Conservation (phyloP, 2,329 filamentous ascomycete genomes). For the Cucurbitaria berberidis region DNA sequence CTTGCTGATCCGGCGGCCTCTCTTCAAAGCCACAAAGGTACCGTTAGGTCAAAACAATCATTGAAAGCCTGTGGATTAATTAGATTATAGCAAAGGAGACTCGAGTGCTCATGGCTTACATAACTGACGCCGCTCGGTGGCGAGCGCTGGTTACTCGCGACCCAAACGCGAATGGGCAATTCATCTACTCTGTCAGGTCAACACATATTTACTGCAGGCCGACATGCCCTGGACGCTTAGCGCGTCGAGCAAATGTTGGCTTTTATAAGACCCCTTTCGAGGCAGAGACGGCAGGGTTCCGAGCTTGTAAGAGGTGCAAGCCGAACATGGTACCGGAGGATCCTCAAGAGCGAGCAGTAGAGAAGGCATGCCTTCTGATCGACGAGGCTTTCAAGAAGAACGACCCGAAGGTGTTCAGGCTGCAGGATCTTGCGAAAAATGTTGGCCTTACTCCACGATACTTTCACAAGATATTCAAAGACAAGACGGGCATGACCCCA, state of each 20-base stretch:
- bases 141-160: slow-evolving; percentile 55
- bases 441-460: slow-evolving; percentile 64
- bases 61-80: background rate
- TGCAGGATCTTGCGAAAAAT: slow-evolving; percentile 58
- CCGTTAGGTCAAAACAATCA: background rate
- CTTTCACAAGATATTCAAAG: slow-evolving; percentile 66
- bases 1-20: background rate
- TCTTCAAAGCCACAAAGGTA: background rate
- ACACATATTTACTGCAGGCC: slow-evolving; percentile 67
- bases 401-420: slow-evolving; percentile 34
- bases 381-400: slow-evolving; percentile 29
- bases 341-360: slow-evolving; percentile 54
- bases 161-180: slow-evolving; percentile 51
- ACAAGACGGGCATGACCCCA: slow-evolving; percentile 60
- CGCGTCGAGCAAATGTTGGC: slow-evolving; percentile 61
- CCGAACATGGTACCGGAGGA: slow-evolving; percentile 51
- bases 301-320: slow-evolving; percentile 65
- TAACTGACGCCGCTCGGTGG: slow-evolving; percentile 44
- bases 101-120: slow-evolving; percentile 32
- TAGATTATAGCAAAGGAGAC: background rate
- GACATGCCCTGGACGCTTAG: slow-evolving; percentile 65
- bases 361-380: slow-evolving; percentile 44
- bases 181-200: slow-evolving; percentile 64
- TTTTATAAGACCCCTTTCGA: slow-evolving; percentile 58
- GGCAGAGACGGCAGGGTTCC: slow-evolving; percentile 59